These are phyloP conservation scores for Sugiyamaella mastotermitis DNA, from an alignment of 805 yeast species.

Conservation along the genomic window DNA sequence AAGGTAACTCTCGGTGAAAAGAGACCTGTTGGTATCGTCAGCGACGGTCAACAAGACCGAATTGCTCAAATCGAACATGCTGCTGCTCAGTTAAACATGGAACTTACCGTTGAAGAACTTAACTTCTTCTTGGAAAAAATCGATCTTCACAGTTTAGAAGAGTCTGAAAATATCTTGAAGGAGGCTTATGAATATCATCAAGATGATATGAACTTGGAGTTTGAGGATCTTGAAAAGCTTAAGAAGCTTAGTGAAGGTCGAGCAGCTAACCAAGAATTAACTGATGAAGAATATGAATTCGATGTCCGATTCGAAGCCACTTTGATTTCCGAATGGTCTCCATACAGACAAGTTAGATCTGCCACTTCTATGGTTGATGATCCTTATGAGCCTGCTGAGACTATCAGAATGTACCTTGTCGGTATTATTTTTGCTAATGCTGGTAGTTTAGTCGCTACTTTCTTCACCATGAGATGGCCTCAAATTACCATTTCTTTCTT, in stretches of 20 bases:
- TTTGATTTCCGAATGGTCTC: conserved; percentile 37
- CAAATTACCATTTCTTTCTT: conserved; percentile 41
- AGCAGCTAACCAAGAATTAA: conserved; percentile 11
- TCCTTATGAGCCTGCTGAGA: conserved; percentile 40
- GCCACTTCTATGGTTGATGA: conserved; percentile 46
- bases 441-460: conserved; percentile 52
- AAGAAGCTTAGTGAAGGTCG: conserved; percentile 26
- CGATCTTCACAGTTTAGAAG: conserved; percentile 1
- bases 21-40: too few relatives aligned
- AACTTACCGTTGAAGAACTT: conserved; percentile 4
- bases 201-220: conserved; percentile 43
- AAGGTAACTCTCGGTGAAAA: too few relatives aligned
- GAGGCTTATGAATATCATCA: conserved; percentile 37
- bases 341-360: conserved; percentile 56
- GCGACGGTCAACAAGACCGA: too few relatives aligned
- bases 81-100: conserved; percentile 5
- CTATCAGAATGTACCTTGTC: conserved; percentile 46
- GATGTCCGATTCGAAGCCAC: conserved; percentile 37
- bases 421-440: conserved; percentile 47
- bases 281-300: conserved; percentile 19
- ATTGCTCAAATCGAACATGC: conserved; percentile 4
- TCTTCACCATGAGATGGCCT: conserved; percentile 47
- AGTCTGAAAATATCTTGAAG: conserved; percentile 23
- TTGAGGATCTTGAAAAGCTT: conserved; percentile 32
- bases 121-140: conserved; percentile 1